Evolutionary conservation across 305 asterid genomes (phyloP), one percentile per base, ranked within the genome.

Genomic region (Fraxinus xanthoxyloides): DNA sequence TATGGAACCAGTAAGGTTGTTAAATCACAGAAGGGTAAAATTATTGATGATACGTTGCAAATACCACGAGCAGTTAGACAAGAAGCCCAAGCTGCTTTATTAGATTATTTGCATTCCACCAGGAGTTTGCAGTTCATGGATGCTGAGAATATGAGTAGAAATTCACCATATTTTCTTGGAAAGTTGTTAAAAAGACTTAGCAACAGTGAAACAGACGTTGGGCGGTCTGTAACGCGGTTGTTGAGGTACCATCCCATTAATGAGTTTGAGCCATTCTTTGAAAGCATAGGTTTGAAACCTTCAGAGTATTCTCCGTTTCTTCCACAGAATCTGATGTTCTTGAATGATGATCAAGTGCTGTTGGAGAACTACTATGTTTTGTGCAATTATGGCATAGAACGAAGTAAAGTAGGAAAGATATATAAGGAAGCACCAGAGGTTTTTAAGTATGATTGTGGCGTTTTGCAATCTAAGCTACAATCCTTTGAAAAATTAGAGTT

Each of bases 211-310:
- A 77, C 48, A 4, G 83, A 85, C 6, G 83, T 90, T 59, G 85
- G 86, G 69, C 84, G 82, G 51, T 83, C 95, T 0, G 15, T 93
- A 32, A 72, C 95, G 0, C 86, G 95, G 75, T 91, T 90, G 81
- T 87, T 93, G 82, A 88, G 97, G 84, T 95, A 90, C 88, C 91
- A 93, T 88, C 97, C 98, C 4, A 85, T 93, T 82, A 92, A 93
- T 85, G 98, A 93, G 79, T 93, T 91, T 51, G 97, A 93, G 85
- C 98, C 94, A 0, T 91, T 93, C 78, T 92, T 93, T 32, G 98
- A 94, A 90, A 94, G 97, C 85, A 88, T 93, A 80, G 98, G 98
- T 7, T 80, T 95, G 84, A 86, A 87, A 77, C 93, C 88, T 32
- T 75, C 78, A 34, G 97, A 93, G 79, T 91, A 79, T 70, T 65